Evolutionary conservation across 2,329 filamentous ascomycete genomes (phyloP).

Genomic region (Helotiales sp.): DNA sequence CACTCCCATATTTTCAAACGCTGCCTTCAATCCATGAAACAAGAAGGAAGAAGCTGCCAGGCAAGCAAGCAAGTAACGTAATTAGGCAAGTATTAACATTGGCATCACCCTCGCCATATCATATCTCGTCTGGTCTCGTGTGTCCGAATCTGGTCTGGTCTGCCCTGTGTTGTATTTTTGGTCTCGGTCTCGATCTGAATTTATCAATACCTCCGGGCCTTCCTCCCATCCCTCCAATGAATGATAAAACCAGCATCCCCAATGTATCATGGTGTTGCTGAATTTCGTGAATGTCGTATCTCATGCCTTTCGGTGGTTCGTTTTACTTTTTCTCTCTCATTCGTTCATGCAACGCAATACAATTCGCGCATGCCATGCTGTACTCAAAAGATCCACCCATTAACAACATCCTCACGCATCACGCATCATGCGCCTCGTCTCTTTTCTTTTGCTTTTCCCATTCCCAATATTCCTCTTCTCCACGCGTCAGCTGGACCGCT

Average conservation of each 20-base stretch:
- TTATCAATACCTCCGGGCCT: background rate
- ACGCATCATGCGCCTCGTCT: background rate
- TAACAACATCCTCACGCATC: conserved; percentile 3
- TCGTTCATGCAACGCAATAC: background rate
- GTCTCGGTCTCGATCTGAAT: background rate
- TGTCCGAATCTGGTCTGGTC: conserved; percentile 1
- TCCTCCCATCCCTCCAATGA: background rate
- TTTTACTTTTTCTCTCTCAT: background rate
- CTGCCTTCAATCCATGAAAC: background rate
- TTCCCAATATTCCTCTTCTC: conserved; percentile 13
- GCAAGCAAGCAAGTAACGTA: background rate
- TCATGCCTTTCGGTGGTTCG: background rate
- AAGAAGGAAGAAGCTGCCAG: background rate
- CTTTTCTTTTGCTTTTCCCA: no score
- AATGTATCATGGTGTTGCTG: background rate
- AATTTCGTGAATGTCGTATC: background rate
- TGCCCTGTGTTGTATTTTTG: background rate
- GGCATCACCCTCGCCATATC: background rate
- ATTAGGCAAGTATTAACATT: background rate
- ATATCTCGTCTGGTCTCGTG: background rate
- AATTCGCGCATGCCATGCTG: background rate
- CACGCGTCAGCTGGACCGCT: conserved; percentile 30
- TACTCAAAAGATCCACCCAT: conserved; percentile 3
- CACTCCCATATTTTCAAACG: background rate
- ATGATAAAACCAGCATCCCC: background rate